Conservation (phyloP, 257 asterid species). For the Capsicum pubescens region DNA sequence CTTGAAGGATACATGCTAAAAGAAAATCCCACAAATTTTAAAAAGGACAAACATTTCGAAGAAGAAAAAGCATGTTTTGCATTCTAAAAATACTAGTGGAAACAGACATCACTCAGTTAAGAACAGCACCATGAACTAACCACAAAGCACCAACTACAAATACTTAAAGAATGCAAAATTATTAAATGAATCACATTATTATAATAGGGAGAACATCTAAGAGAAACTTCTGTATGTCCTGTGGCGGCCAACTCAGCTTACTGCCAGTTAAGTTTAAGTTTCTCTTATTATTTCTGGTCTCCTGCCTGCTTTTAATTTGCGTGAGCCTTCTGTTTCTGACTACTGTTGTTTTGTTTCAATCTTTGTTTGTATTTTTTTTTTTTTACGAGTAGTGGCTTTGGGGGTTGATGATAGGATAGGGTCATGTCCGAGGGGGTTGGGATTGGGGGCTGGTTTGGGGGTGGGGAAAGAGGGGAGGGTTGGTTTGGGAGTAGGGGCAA, state of each 20-base stretch:
- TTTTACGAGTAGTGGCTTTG: no score
- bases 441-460: no score
- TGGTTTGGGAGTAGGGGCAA: no score
- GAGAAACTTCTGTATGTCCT: constrained; percentile 21
- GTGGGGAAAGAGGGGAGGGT: no score
- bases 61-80: constrained; percentile 16
- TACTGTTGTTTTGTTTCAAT: no score
- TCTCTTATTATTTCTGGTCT: no score
- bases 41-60: not conserved
- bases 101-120: constrained; percentile 3
- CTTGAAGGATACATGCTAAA: constrained; percentile 1
- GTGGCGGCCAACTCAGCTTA: not conserved
- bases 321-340: no score
- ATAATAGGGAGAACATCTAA: not conserved
- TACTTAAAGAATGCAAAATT: not conserved
- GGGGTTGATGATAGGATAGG: no score
- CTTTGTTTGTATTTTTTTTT: no score
- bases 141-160: not conserved
- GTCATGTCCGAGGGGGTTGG: no score
- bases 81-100: not conserved
- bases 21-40: constrained; percentile 3
- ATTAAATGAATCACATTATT: not conserved
- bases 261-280: constrained; percentile 15
- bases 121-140: constrained; percentile 6
- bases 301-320: no score